Percentiles rank a stretch among this genome's conserved stretches.
phyloP scores from a whole-genome alignment of 2,329 filamentous ascomycete genomes.

The Intubia oerlemansii region DNA sequence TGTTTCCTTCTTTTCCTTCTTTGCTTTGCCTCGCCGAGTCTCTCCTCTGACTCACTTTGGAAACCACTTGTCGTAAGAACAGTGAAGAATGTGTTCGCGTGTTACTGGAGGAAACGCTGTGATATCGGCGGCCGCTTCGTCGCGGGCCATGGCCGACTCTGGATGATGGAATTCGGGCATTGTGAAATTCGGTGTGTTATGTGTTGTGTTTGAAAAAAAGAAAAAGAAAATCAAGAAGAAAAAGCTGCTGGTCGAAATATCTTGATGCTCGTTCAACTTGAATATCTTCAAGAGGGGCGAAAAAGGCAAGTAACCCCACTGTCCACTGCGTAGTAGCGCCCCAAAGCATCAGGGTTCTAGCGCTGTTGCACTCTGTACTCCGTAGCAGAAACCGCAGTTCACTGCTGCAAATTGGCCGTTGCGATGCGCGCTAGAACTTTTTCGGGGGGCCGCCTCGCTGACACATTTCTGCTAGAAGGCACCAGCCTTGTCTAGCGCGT shows the following conservation, averaged over 20 bases:
- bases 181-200: background rate
- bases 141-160: no score
- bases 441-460: no score
- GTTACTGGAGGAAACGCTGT: slow-evolving; percentile 68
- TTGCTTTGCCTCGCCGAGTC: no score
- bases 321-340: no score
- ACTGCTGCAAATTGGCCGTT: no score
- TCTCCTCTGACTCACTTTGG: slow-evolving; percentile 43
- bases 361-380: background rate
- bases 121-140: slow-evolving; percentile 14
- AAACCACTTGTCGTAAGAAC: slow-evolving; percentile 87
- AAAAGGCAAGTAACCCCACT: slow-evolving; percentile 4
- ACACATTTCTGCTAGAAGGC: no score
- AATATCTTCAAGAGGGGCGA: slow-evolving; percentile 3
- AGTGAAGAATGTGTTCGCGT: slow-evolving; percentile 75
- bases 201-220: background rate
- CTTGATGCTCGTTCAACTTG: background rate
- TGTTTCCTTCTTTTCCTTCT: no score
- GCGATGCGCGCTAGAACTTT: no score
- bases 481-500: slow-evolving; percentile 3
- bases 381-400: background rate
- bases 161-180: slow-evolving; percentile 15
- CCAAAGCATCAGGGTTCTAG: background rate
- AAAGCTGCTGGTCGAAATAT: no score
- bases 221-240: no score